Conservation (phyloP, 2,329 filamentous ascomycete genomes). For the Ustulina deusta region DNA sequence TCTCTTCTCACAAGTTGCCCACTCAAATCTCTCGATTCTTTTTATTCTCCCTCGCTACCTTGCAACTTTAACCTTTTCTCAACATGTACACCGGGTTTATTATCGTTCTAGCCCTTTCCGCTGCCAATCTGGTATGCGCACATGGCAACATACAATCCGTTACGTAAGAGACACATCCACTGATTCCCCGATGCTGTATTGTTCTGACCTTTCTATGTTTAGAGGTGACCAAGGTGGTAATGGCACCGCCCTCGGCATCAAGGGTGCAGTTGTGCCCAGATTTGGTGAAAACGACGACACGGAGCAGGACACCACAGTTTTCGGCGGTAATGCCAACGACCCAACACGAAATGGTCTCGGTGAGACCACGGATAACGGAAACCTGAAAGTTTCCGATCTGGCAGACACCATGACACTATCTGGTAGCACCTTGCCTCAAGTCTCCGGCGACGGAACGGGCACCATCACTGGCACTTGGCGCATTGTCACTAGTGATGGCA, state of each 20-base stretch:
- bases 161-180: slow-evolving; percentile 20
- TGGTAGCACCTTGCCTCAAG: slow-evolving; percentile 27
- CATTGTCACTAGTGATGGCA: slow-evolving; percentile 35
- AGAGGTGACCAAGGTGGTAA: slow-evolving; percentile 32
- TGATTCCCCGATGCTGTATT: neutral
- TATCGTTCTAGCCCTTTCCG: slow-evolving; percentile 23
- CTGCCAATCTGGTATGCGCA: slow-evolving; percentile 25
- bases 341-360: slow-evolving; percentile 28
- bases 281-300: slow-evolving; percentile 29
- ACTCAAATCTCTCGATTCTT: neutral
- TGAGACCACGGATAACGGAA: slow-evolving; percentile 24
- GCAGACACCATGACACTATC: slow-evolving; percentile 23
- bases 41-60: neutral
- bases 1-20: slow-evolving; percentile 6
- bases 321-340: slow-evolving; percentile 29
- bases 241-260: slow-evolving; percentile 32
- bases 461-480: slow-evolving; percentile 26
- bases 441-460: slow-evolving; percentile 29
- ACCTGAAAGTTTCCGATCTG: slow-evolving; percentile 27
- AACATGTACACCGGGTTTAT: slow-evolving; percentile 24
- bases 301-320: slow-evolving; percentile 31
- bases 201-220: slow-evolving; percentile 7
- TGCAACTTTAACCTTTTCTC: neutral
- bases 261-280: slow-evolving; percentile 22
- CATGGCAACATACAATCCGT: slow-evolving; percentile 31